Percentiles rank a stretch among this genome's conserved stretches.
Conservation (phyloP, 2,329 filamentous ascomycete species). For the Aspergillus spinulosporus region DNA sequence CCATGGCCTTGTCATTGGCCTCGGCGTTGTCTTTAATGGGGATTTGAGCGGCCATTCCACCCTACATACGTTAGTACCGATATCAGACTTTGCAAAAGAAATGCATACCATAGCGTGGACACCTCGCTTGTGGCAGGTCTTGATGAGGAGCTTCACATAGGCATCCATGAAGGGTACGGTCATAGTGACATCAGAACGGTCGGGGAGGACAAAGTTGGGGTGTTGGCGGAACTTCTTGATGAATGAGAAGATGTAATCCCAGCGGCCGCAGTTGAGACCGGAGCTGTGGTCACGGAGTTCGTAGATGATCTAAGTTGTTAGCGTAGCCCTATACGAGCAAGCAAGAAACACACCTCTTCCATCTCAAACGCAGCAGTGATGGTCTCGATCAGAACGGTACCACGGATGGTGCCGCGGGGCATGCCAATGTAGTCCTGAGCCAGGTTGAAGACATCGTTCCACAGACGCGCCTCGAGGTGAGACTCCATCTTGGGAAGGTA, state of each 20-base stretch:
- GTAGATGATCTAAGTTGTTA: slow-evolving; percentile 71
- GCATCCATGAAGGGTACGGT: slow-evolving; percentile 97
- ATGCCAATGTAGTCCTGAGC: slow-evolving; percentile 91
- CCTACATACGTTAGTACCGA: slow-evolving; percentile 31
- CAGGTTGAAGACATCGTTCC: slow-evolving; percentile 98
- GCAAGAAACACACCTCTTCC: slow-evolving; percentile 65
- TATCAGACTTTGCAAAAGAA: background rate
- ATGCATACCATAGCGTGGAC: slow-evolving; percentile 84
- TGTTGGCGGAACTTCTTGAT: slow-evolving; percentile 99
- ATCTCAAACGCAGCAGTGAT: slow-evolving; percentile 98
- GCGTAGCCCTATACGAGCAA: too few species aligned
- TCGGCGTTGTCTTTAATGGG: slow-evolving; percentile 92
- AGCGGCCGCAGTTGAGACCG: slow-evolving; percentile 95
- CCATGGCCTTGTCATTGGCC: slow-evolving; percentile 94
- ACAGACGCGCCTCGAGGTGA: slow-evolving; percentile 92
- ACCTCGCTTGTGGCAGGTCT: slow-evolving; percentile 93
- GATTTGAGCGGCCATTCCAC: slow-evolving; percentile 98
- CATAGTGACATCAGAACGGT: slow-evolving; percentile 91
- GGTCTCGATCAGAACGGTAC: slow-evolving; percentile 94
- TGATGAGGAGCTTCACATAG: slow-evolving; percentile 95
- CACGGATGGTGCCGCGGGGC: slow-evolving; percentile 86
- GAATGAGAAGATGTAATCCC: slow-evolving; percentile 99
- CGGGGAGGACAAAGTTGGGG: slow-evolving; percentile 86
- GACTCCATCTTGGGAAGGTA: slow-evolving; percentile 98
- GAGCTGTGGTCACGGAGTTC: slow-evolving; percentile 95